phyloP scores from a whole-genome alignment of 108 stramenopile genomes.

The Poteriospumella lacustris region DNA sequence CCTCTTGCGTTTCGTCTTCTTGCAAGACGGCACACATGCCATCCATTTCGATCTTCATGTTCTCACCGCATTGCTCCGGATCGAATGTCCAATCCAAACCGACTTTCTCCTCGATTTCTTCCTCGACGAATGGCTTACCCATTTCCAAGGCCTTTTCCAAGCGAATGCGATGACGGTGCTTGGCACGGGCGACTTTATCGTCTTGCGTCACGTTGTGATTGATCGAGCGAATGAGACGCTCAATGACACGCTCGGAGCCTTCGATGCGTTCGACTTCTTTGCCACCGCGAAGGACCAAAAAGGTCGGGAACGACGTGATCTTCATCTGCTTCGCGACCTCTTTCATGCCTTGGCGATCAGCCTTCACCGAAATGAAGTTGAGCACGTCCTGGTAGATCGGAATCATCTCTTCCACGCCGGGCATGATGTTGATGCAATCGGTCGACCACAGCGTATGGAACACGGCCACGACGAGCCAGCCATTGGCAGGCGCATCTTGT shows the following conservation, averaged over 20 bases:
- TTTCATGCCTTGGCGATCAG: conserved; percentile 28
- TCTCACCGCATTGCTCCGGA: conserved; percentile 29
- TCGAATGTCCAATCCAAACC: conserved; percentile 40
- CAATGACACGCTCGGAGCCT: conserved; percentile 14
- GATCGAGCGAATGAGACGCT: conserved; percentile 1
- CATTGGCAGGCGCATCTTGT: conserved; percentile 18
- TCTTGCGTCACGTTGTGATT: conserved; percentile 2
- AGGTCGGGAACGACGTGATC: conserved; percentile 30
- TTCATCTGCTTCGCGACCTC: conserved; percentile 14
- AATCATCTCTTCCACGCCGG: conserved; percentile 22
- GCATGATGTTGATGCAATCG: conserved; percentile 32
- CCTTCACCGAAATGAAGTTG: conserved; percentile 27
- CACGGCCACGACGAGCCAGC: conserved; percentile 38
- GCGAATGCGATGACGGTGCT: conserved; percentile 16
- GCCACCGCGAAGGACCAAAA: conserved; percentile 33
- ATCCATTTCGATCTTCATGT: background rate
- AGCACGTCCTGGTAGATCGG: conserved; percentile 23
- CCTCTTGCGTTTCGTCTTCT: conserved; percentile 8
- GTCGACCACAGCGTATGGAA: conserved; percentile 33
- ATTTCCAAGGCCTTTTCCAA: conserved; percentile 11
- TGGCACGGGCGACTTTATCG: conserved; percentile 27
- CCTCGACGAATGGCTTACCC: background rate
- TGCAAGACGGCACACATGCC: conserved; percentile 30
- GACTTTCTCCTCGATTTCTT: conserved; percentile 28
- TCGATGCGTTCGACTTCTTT: conserved; percentile 33